Percentiles rank a stretch among this genome's conserved stretches.
phyloP scores from a whole-genome alignment of 768 basidiomycete genomes.

The Tulasnella sp. region DNA sequence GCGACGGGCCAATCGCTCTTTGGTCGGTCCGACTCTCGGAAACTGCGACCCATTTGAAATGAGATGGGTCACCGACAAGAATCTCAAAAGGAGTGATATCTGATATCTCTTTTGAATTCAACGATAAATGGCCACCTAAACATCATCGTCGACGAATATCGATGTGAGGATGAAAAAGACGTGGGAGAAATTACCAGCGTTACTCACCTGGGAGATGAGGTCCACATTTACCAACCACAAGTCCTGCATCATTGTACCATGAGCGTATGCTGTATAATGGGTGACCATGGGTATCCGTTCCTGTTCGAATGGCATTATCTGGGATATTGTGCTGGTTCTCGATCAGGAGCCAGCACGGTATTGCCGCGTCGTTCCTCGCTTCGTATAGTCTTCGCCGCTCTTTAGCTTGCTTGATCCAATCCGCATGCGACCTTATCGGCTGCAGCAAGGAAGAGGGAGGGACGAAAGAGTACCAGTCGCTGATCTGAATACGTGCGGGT shows the following conservation, averaged over 20 bases:
- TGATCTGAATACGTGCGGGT: not conserved
- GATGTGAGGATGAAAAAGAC: not conserved
- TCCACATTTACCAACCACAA: not conserved
- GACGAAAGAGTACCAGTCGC: not conserved
- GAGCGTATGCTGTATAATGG: not conserved
- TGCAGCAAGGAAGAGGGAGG: not conserved
- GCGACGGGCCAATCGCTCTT: not conserved
- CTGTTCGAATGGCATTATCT: not conserved
- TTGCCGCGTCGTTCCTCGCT: not conserved
- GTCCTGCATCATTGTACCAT: not conserved
- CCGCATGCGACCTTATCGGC: not conserved
- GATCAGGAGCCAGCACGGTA: not conserved
- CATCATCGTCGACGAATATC: not conserved
- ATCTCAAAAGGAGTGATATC: not conserved
- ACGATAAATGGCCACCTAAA: not conserved
- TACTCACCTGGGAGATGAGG: not conserved
- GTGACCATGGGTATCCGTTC: not conserved
- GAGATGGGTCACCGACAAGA: not conserved
- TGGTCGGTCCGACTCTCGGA: not conserved
- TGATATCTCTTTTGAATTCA: not conserved
- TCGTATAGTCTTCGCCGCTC: not conserved
- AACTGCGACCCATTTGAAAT: not conserved
- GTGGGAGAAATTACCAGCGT: not conserved
- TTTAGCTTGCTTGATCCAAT: not conserved
- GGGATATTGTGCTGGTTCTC: not conserved